Evolutionary conservation across 306 rosid species (phyloP).

Genomic region (Adenanthera pavonina): DNA sequence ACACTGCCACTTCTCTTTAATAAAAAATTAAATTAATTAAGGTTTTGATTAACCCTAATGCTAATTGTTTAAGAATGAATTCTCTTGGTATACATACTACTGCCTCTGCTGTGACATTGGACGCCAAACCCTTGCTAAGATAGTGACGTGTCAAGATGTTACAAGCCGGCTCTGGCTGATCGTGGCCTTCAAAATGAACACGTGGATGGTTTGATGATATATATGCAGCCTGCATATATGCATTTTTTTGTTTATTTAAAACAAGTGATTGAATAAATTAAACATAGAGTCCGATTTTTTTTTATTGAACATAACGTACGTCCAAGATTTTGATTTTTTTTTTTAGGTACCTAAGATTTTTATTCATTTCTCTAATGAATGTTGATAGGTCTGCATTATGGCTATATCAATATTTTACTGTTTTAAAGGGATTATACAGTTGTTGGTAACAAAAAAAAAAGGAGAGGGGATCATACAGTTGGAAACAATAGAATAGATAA

Average conservation of each 20-base stretch:
- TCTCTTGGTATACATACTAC: not conserved
- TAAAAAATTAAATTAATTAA: slow-evolving; percentile 25
- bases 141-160: slow-evolving; percentile 32
- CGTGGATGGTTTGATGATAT: slow-evolving; percentile 51
- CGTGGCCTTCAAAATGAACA: slow-evolving; percentile 22
- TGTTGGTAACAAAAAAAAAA: not conserved
- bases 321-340: slow-evolving; percentile 17
- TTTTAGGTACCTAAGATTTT: too few relatives aligned
- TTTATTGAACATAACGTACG: not conserved
- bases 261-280: slow-evolving; percentile 40
- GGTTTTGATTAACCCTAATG: slow-evolving; percentile 23
- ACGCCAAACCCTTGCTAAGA: slow-evolving; percentile 51
- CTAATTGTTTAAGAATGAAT: slow-evolving; percentile 31
- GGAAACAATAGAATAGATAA: too few relatives aligned
- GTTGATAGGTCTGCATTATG: slow-evolving; percentile 6
- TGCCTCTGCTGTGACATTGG: slow-evolving; percentile 35
- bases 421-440: not conserved
- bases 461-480: too few relatives aligned
- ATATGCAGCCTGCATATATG: slow-evolving; percentile 37
- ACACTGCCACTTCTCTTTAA: slow-evolving; percentile 41
- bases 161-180: not conserved
- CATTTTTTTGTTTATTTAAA: slow-evolving; percentile 27
- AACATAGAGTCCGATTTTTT: too few relatives aligned
- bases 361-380: too few relatives aligned
- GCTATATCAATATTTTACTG: not conserved